Conservation (phyloP, 768 basidiomycete genomes). For the Collybia sp. region DNA sequence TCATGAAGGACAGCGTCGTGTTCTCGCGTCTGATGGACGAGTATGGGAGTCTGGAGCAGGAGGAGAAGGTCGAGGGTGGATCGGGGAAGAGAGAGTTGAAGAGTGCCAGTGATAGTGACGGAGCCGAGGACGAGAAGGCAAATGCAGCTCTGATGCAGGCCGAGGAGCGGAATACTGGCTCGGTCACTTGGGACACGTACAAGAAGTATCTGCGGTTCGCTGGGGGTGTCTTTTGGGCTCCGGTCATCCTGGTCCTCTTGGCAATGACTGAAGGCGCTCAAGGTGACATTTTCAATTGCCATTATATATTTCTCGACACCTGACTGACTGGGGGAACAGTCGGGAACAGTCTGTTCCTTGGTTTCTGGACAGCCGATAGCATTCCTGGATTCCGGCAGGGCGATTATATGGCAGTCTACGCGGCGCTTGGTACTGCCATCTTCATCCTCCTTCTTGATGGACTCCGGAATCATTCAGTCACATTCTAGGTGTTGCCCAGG, state of each 20-base stretch:
- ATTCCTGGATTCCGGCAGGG: slow-evolving; percentile 53
- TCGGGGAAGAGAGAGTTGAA: slow-evolving; percentile 8
- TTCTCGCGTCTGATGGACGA: slow-evolving; percentile 54
- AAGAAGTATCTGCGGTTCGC: slow-evolving; percentile 39
- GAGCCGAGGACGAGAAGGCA: slow-evolving; percentile 16
- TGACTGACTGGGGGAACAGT: slow-evolving; percentile 31
- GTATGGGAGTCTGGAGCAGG: slow-evolving; percentile 36
- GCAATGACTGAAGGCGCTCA: slow-evolving; percentile 42
- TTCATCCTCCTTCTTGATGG: neutral
- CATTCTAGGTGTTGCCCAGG: slow-evolving; percentile 38
- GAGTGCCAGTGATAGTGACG: neutral
- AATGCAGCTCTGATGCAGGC: slow-evolving; percentile 39
- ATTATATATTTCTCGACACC: neutral
- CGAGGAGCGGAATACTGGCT: slow-evolving; percentile 54
- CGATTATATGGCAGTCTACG: slow-evolving; percentile 64
- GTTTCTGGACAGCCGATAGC: slow-evolving; percentile 65
- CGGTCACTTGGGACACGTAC: slow-evolving; percentile 47
- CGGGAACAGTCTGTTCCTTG: slow-evolving; percentile 62
- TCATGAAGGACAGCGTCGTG: slow-evolving; percentile 34
- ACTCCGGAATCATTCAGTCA: neutral
- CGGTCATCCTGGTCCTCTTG: slow-evolving; percentile 39
- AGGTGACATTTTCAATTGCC: slow-evolving; percentile 26
- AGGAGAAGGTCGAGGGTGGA: slow-evolving; percentile 23
- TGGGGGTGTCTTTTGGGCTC: slow-evolving; percentile 45
- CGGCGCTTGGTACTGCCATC: slow-evolving; percentile 30